Evolutionary conservation across 306 rosid genomes (phyloP), one percentile per base, ranked within the genome.

Genomic region (Castanea crenata): DNA sequence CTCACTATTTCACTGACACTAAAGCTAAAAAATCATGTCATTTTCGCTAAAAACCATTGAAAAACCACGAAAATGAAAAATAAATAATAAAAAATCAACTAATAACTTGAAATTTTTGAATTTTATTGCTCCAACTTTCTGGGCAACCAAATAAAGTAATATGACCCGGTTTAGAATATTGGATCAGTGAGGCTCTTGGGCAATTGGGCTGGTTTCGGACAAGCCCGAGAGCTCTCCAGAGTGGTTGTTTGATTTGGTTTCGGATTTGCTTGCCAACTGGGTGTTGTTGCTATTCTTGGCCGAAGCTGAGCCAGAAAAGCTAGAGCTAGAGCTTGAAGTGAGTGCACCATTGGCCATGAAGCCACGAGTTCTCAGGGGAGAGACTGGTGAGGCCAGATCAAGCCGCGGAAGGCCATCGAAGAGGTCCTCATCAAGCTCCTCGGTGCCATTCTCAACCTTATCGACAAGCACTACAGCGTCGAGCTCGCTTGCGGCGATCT

Each of bases 371-470:
- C 97, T 85, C 62, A 94, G 88, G n/a, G 99, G 97, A 63, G 99
- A 94, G 65, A 92, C 92, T 3, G 99, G 99, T 5, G 97, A 94
- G 58, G 97, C 97, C 74, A 92, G 95, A 94, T 94, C 91, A 85
- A 91, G 93, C 97, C 97, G 5, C 92, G 78, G 0, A 21, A 55
- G 46, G 92, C 86, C 63, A 72, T 74, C 14, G 93, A 89, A 18
- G 96, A 91, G 51, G 63, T 84, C 4, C 79, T 92, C 20, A 55
- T 95, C 72, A 88, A 54, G 70, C 83, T 92, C 81, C 95, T 98
- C 4, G 97, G 98, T 4, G 88, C 96, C 12, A 89, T 95, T 38
- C 92, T 91, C 32, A 89, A 92, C 73, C 92, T 95, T 6, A 88
- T 95, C 46, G 98, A 92, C 27, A 79, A 55, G 79, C 79, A 91